These are phyloP conservation scores for Schizochytrium sp. DNA, from an alignment of 108 stramenopile genomes.

Conservation along the genomic window DNA sequence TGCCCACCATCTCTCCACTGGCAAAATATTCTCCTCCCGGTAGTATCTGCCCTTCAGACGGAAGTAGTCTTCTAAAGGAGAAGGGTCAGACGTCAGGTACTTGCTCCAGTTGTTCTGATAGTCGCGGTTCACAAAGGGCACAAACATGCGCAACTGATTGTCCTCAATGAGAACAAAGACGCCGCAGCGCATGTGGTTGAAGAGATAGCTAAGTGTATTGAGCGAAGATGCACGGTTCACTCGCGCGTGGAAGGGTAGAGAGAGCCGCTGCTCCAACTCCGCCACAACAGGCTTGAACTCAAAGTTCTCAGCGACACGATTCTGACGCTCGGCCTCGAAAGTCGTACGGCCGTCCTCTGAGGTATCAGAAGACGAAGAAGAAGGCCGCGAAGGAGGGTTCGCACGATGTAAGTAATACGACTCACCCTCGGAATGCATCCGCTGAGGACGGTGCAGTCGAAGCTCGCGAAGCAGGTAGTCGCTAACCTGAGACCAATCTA, in stretches of 20 bases:
- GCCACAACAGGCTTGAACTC: slow-evolving; percentile 61
- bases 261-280: slow-evolving; percentile 64
- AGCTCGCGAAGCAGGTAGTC: slow-evolving; percentile 72
- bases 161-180: slow-evolving; percentile 95
- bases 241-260: slow-evolving; percentile 70
- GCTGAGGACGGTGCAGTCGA: slow-evolving; percentile 63
- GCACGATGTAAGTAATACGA: slow-evolving; percentile 10
- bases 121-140: slow-evolving; percentile 90
- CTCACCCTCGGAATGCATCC: slow-evolving; percentile 45
- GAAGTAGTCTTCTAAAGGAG: slow-evolving; percentile 87
- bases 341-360: background rate
- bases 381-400: background rate
- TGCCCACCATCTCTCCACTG: slow-evolving; percentile 93
- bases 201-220: slow-evolving; percentile 92
- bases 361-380: background rate
- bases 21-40: slow-evolving; percentile 91
- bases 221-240: slow-evolving; percentile 34
- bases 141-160: slow-evolving; percentile 89
- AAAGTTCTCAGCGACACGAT: slow-evolving; percentile 27
- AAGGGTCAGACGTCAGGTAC: slow-evolving; percentile 81
- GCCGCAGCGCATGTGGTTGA: slow-evolving; percentile 98
- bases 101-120: slow-evolving; percentile 90
- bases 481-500: slow-evolving; percentile 72
- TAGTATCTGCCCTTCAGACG: slow-evolving; percentile 82
- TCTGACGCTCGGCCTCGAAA: background rate